A percentile compares a stretch with the other conserved stretches of the same genome.
Evolutionary conservation across 495 filamentous ascomycete genomes (phyloP).

Genomic region (Daldinia childiae): DNA sequence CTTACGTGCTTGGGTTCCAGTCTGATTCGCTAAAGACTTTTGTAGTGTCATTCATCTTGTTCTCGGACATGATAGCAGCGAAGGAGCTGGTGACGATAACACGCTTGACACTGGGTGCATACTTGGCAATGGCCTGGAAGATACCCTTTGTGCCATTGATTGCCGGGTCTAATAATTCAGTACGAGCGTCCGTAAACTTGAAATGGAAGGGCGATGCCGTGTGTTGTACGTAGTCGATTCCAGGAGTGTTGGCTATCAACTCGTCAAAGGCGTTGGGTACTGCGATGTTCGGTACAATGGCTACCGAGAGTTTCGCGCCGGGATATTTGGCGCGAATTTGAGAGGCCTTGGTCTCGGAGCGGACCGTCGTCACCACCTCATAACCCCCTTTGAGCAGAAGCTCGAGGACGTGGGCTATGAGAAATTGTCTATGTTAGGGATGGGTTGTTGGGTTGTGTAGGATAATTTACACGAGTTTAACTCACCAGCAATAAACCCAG

Average conservation of each 20-base stretch:
- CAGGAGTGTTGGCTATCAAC: constrained; percentile 72
- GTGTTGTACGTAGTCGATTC: constrained; percentile 87
- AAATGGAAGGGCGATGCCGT: constrained; percentile 89
- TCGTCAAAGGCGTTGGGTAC: constrained; percentile 79
- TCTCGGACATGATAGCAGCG: constrained; percentile 73
- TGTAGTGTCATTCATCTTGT: constrained; percentile 48
- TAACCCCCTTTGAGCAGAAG: constrained; percentile 73
- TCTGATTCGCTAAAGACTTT: constrained; percentile 74
- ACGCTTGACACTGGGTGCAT: constrained; percentile 79
- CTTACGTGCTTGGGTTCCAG: constrained; percentile 82
- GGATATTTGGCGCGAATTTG: constrained; percentile 76
- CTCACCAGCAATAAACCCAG: constrained; percentile 62
- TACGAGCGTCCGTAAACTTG: constrained; percentile 74
- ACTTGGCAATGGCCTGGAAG: constrained; percentile 75
- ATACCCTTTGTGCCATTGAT: constrained; percentile 86
- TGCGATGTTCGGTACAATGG: constrained; percentile 86
- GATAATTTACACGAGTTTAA: constrained; percentile 2
- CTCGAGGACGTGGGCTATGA: constrained; percentile 77
- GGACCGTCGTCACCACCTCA: constrained; percentile 84
- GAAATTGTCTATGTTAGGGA: constrained; percentile 10
- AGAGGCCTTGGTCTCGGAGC: constrained; percentile 79
- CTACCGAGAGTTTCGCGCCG: constrained; percentile 71
- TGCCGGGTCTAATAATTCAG: constrained; percentile 84
- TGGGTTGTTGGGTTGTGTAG: neutral
- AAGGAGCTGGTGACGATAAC: constrained; percentile 90